Percentiles rank a stretch among this genome's conserved stretches.
Evolutionary conservation across 2,329 filamentous ascomycete genomes (phyloP).

Genomic region (Penicillium brevicompactum): DNA sequence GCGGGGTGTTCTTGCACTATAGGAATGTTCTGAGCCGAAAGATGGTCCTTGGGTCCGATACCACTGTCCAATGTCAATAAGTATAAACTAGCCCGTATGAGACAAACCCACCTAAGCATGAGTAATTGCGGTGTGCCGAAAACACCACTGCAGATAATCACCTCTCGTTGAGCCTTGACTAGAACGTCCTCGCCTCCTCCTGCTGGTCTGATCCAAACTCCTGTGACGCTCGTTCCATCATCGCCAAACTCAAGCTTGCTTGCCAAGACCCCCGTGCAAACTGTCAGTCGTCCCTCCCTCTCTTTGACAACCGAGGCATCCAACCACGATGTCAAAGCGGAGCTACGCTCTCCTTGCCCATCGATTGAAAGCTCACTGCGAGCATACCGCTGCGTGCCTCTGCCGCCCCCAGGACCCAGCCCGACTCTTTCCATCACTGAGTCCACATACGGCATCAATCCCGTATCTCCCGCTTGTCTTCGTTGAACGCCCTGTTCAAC

Average conservation of each 20-base stretch:
- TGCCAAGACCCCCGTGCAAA: conserved; percentile 1
- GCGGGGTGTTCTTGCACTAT: not conserved
- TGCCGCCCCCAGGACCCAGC: not conserved
- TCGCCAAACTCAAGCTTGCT: not conserved
- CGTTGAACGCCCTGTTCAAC: not conserved
- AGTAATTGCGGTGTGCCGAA: conserved; percentile 6
- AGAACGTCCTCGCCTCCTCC: not conserved
- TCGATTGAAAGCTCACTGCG: conserved; percentile 3
- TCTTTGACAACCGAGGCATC: not conserved
- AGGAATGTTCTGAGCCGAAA: not conserved
- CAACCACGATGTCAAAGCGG: conserved; percentile 2
- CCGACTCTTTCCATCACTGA: not conserved
- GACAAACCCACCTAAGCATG: not conserved
- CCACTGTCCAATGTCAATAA: not conserved
- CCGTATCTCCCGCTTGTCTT: not conserved
- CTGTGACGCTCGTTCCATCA: not conserved
- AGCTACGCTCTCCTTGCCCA: not conserved
- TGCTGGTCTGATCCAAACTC: not conserved
- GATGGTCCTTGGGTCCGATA: not conserved
- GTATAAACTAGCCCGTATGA: not conserved
- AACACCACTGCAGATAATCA: conserved; percentile 1
- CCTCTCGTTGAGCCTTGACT: conserved; percentile 1
- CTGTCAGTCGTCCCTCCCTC: not conserved
- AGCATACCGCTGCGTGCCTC: conserved; percentile 2
- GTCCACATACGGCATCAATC: conserved; percentile 1